Percentiles rank a stretch among this genome's conserved stretches.
These are phyloP conservation scores for Oleoguttula mirabilis DNA, from an alignment of 495 filamentous ascomycete species.

Conservation along the genomic window DNA sequence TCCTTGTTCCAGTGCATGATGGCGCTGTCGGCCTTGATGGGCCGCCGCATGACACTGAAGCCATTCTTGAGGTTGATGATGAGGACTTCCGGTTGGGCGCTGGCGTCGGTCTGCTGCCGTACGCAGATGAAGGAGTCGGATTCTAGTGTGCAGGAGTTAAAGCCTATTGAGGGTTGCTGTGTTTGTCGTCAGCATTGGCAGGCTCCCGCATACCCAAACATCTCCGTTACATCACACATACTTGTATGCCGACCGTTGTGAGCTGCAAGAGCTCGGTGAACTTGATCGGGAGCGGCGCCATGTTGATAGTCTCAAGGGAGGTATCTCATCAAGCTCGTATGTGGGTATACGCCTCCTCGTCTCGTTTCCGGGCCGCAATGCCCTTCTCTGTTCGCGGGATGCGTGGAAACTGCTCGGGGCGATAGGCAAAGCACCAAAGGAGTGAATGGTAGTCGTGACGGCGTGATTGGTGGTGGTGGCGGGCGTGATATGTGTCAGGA, in stretches of 20 bases:
- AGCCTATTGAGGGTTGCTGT: constrained; percentile 75
- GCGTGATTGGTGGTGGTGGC: constrained; percentile 1
- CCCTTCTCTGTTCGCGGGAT: too few relatives aligned
- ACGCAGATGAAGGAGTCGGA: constrained; percentile 93
- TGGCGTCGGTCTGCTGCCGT: constrained; percentile 74
- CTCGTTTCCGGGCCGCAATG: constrained; percentile 4
- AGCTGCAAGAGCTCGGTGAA: constrained; percentile 86
- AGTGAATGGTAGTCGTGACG: constrained; percentile 13
- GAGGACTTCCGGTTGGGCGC: constrained; percentile 79
- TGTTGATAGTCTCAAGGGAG: constrained; percentile 35
- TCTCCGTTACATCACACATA: constrained; percentile 36
- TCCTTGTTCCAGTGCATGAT: constrained; percentile 98
- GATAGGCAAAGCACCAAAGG: constrained; percentile 3
- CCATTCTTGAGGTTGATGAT: constrained; percentile 92
- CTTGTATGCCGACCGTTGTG: constrained; percentile 67
- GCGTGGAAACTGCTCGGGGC: too few relatives aligned
- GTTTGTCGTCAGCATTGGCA: constrained; percentile 10
- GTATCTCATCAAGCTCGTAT: constrained; percentile 16
- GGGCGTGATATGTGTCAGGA: too few relatives aligned
- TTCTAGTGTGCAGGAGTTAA: constrained; percentile 95
- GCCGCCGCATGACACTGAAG: constrained; percentile 82
- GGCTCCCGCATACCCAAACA: constrained; percentile 9
- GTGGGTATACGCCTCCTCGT: too few relatives aligned
- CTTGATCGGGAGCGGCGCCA: constrained; percentile 71
- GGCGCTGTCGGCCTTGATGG: constrained; percentile 98